phyloP scores from a whole-genome alignment of 1,139 yeast species.

The Lipomyces yarrowii region DNA sequence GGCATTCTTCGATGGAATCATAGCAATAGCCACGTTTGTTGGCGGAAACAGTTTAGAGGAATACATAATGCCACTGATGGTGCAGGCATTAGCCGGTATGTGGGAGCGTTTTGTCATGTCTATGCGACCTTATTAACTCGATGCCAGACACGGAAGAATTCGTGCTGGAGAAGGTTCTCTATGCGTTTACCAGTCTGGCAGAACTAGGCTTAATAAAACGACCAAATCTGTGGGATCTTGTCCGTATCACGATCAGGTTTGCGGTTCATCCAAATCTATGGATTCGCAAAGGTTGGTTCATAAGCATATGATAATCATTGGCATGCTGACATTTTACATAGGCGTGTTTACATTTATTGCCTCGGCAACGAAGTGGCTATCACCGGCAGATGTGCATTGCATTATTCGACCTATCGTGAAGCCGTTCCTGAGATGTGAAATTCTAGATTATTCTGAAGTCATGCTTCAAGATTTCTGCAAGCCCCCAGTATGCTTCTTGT shows the following conservation, averaged over 20 bases:
- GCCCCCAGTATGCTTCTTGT: constrained; percentile 14
- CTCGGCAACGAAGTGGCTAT: constrained; percentile 61
- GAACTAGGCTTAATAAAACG: constrained; percentile 57
- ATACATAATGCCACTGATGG: constrained; percentile 77
- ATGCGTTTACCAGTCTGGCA: constrained; percentile 62
- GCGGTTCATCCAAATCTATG: constrained; percentile 85
- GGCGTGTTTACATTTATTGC: constrained; percentile 64
- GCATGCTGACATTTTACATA: constrained; percentile 35
- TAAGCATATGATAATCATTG: too few relatives aligned
- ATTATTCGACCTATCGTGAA: constrained; percentile 80
- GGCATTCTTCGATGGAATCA: constrained; percentile 73
- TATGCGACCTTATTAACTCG: not conserved
- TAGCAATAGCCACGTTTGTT: constrained; percentile 74
- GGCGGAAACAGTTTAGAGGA: constrained; percentile 86
- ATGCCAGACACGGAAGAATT: constrained; percentile 65
- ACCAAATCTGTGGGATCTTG: constrained; percentile 54
- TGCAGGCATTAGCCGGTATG: constrained; percentile 70
- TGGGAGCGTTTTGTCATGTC: not conserved
- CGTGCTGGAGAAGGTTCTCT: constrained; percentile 75
- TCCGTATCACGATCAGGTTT: constrained; percentile 53
- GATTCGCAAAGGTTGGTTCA: constrained; percentile 54
- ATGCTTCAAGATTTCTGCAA: constrained; percentile 25
- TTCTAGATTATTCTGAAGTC: constrained; percentile 66
- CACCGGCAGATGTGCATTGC: constrained; percentile 80
- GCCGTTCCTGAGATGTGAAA: constrained; percentile 75